A percentile compares a stretch with the other conserved stretches of the same genome.
These are phyloP conservation scores for Fusarium redolens DNA, from an alignment of 2,329 filamentous ascomycete species.

Conservation along the genomic window DNA sequence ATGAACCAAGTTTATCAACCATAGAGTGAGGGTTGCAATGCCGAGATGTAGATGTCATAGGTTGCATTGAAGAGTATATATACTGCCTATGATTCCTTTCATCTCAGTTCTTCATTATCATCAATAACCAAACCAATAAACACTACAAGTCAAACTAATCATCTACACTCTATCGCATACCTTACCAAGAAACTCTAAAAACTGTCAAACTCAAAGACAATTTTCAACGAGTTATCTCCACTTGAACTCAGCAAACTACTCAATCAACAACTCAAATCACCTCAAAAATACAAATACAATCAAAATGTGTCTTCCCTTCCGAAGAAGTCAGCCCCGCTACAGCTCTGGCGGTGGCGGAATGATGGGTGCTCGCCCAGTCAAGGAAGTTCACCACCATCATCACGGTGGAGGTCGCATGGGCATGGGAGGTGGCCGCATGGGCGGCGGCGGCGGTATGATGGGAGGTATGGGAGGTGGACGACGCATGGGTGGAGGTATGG, in stretches of 20 bases:
- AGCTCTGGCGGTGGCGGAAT: slow-evolving; percentile 4
- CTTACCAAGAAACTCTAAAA: neutral
- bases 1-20: neutral
- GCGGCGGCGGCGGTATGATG: slow-evolving; percentile 15
- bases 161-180: neutral
- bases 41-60: neutral
- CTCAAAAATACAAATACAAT: neutral
- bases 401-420: slow-evolving; percentile 15
- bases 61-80: neutral
- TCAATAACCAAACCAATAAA: neutral
- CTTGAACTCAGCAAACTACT: neutral
- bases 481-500: slow-evolving; percentile 1
- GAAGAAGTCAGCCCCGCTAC: neutral
- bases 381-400: slow-evolving; percentile 16
- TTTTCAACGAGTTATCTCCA: neutral
- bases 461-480: slow-evolving; percentile 18
- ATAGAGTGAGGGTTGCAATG: neutral
- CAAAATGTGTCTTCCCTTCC: slow-evolving; percentile 23
- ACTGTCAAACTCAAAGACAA: neutral
- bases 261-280: neutral
- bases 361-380: slow-evolving; percentile 21
- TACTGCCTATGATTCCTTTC: neutral
- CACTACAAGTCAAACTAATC: neutral
- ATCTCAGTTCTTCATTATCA: neutral
- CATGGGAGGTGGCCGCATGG: slow-evolving; percentile 15